phyloP scores from a whole-genome alignment of 352 stramenopile genomes.

The Phytophthora kernoviae region DNA sequence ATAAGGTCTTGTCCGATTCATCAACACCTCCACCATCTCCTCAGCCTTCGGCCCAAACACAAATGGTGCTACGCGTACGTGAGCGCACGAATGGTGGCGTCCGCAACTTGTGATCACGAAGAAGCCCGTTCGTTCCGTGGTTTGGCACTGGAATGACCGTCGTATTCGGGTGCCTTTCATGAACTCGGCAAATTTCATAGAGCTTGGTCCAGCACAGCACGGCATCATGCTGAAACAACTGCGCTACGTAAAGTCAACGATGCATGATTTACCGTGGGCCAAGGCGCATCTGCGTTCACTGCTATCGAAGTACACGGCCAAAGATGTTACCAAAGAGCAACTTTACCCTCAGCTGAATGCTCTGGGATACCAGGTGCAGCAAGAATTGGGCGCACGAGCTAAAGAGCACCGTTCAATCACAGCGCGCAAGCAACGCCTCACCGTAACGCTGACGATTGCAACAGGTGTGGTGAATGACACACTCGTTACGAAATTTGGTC shows the following conservation, averaged over 20 bases:
- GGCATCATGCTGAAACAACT: slow-evolving; percentile 81
- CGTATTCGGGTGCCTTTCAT: slow-evolving; percentile 55
- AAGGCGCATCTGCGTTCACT: slow-evolving; percentile 73
- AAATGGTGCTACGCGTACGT: slow-evolving; percentile 66
- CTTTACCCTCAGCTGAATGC: slow-evolving; percentile 79
- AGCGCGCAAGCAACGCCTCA: slow-evolving; percentile 66
- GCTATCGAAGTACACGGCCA: slow-evolving; percentile 71
- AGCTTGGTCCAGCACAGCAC: slow-evolving; percentile 75
- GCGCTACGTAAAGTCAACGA: slow-evolving; percentile 83
- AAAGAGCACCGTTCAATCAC: slow-evolving; percentile 54
- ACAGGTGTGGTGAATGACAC: slow-evolving; percentile 72
- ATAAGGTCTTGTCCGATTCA: slow-evolving; percentile 11
- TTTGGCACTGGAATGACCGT: slow-evolving; percentile 72
- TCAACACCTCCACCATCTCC: slow-evolving; percentile 13
- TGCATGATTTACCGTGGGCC: slow-evolving; percentile 85
- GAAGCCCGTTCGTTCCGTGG: slow-evolving; percentile 45
- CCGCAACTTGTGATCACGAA: slow-evolving; percentile 71
- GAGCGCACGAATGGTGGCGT: slow-evolving; percentile 52
- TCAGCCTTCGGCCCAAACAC: slow-evolving; percentile 28
- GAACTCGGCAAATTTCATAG: slow-evolving; percentile 36
- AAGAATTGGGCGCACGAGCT: slow-evolving; percentile 46
- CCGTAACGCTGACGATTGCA: slow-evolving; percentile 62
- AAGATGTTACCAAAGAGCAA: slow-evolving; percentile 75
- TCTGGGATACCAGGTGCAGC: slow-evolving; percentile 71
- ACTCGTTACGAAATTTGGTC: slow-evolving; percentile 70